These are phyloP conservation scores for Aspergillus tubingensis DNA, from an alignment of 2,329 filamentous ascomycete species.

Conservation along the genomic window DNA sequence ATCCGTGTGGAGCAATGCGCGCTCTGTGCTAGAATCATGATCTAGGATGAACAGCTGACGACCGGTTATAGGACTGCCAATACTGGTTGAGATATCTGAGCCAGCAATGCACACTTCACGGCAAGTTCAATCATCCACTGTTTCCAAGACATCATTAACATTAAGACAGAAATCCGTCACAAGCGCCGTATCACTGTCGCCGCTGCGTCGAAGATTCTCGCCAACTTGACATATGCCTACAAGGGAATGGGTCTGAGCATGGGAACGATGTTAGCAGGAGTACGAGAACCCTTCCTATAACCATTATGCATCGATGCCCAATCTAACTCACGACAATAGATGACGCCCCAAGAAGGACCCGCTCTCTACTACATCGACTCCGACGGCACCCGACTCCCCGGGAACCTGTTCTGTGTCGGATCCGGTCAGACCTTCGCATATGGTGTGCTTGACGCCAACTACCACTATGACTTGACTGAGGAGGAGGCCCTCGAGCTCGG, in stretches of 20 bases:
- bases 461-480: constrained; percentile 81
- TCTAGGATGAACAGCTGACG: constrained; percentile 1
- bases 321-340: constrained; percentile 23
- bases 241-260: constrained; percentile 98
- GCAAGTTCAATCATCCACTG: constrained; percentile 23
- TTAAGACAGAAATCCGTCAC: constrained; percentile 74
- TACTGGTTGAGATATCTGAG: constrained; percentile 99
- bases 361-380: constrained; percentile 99
- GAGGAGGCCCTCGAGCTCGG: constrained; percentile 91
- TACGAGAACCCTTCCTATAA: constrained; percentile 61
- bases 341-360: constrained; percentile 79
- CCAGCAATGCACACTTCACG: constrained; percentile 98
- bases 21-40: not conserved
- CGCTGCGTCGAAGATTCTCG: constrained; percentile 95
- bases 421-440: constrained; percentile 99
- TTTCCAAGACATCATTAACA: constrained; percentile 6
- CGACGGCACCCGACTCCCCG: constrained; percentile 87
- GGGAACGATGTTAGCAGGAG: constrained; percentile 99
- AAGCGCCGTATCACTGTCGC: constrained; percentile 98
- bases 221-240: constrained; percentile 97
- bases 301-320: not conserved
- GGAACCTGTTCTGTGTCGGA: constrained; percentile 97
- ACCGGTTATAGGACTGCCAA: constrained; percentile 75
- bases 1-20: not conserved
- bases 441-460: constrained; percentile 94